phyloP scores from a whole-genome alignment of 2,329 filamentous ascomycete genomes.

The Monosporascus sp. region DNA sequence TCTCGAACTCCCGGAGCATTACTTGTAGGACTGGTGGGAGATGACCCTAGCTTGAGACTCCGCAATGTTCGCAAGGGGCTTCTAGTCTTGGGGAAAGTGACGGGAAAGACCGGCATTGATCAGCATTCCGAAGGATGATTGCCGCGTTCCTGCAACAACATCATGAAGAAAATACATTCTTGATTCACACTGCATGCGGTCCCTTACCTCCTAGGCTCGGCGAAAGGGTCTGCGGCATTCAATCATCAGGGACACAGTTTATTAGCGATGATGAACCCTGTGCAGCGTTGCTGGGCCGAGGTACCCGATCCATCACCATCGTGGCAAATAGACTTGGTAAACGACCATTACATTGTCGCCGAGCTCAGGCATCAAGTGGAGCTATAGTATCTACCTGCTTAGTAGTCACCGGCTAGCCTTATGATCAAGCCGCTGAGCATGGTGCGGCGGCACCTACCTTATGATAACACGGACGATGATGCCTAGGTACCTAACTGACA shows the following conservation, averaged over 20 bases:
- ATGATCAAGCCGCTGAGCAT: too few species aligned
- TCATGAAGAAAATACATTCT: conserved; percentile 16
- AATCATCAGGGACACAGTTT: too few species aligned
- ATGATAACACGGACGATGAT: too few species aligned
- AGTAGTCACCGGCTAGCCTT: too few species aligned
- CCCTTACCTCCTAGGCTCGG: background rate
- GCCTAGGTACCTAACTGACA: background rate
- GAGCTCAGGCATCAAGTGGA: too few species aligned
- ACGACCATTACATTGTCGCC: too few species aligned
- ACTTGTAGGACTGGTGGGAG: conserved; percentile 5
- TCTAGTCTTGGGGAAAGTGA: conserved; percentile 12
- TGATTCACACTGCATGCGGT: background rate
- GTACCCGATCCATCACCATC: too few species aligned
- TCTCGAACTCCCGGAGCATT: conserved; percentile 10
- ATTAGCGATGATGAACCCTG: too few species aligned
- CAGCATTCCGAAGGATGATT: conserved; percentile 16
- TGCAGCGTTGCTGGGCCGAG: too few species aligned
- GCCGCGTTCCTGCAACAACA: conserved; percentile 10
- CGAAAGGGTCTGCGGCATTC: background rate
- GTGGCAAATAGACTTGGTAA: too few species aligned
- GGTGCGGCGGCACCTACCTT: too few species aligned
- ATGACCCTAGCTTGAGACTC: conserved; percentile 1
- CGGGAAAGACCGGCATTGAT: conserved; percentile 10
- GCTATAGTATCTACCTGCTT: too few species aligned
- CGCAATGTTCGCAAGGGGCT: conserved; percentile 11